These are phyloP conservation scores for Xylariaceae sp. DNA, from an alignment of 2,329 filamentous ascomycete genomes.

Conservation along the genomic window DNA sequence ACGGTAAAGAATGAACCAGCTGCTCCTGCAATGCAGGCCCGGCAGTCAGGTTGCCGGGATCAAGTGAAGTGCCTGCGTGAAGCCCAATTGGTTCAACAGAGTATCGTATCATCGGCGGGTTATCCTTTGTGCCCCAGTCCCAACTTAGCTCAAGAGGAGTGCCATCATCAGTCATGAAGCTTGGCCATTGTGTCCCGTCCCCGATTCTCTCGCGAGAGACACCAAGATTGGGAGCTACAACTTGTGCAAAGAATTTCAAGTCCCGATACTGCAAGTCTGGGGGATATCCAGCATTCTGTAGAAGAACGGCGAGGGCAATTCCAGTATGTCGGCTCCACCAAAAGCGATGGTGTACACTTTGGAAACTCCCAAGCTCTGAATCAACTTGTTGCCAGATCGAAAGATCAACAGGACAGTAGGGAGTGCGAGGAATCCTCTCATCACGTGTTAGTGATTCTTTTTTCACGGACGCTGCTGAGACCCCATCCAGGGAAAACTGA, in stretches of 20 bases:
- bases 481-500: too few relatives aligned
- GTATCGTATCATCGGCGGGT: slow-evolving; percentile 35
- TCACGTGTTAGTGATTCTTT: too few relatives aligned
- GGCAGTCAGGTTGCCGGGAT: slow-evolving; percentile 31
- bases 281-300: slow-evolving; percentile 7
- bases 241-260: slow-evolving; percentile 7
- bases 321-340: too few relatives aligned
- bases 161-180: slow-evolving; percentile 46
- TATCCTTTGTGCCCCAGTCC: slow-evolving; percentile 33
- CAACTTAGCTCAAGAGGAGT: slow-evolving; percentile 44
- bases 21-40: slow-evolving; percentile 5
- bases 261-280: neutral
- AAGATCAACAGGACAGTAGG: too few relatives aligned
- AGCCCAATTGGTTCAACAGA: slow-evolving; percentile 38
- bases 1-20: slow-evolving; percentile 8
- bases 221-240: slow-evolving; percentile 1
- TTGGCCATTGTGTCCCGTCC: slow-evolving; percentile 33
- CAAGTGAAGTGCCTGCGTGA: slow-evolving; percentile 30
- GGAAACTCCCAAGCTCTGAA: too few relatives aligned
- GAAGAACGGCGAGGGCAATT: slow-evolving; percentile 4
- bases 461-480: too few relatives aligned
- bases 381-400: too few relatives aligned
- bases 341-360: too few relatives aligned
- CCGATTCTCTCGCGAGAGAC: neutral
- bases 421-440: too few relatives aligned